Conservation (phyloP, 345 rosid species). For the Melaleuca quinquenervia region DNA sequence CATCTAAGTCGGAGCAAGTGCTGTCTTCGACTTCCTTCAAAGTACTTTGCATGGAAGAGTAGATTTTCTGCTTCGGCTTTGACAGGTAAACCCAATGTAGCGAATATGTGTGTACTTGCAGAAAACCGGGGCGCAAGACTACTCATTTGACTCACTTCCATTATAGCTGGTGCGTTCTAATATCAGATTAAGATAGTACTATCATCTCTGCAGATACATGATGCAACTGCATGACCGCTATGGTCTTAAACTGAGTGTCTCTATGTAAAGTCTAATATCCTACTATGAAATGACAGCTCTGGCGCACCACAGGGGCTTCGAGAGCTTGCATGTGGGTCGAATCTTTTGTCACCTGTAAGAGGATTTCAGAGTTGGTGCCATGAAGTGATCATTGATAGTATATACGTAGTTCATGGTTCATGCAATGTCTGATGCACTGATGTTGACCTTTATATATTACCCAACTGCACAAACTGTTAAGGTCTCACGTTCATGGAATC, state of each 20-base stretch:
- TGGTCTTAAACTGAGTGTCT: background rate
- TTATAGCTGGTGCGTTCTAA: background rate
- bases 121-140: background rate
- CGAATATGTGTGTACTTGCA: background rate
- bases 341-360: background rate
- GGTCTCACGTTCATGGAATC: background rate
- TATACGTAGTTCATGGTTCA: background rate
- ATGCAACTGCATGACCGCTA: background rate
- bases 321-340: background rate
- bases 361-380: background rate
- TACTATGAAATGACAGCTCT: background rate
- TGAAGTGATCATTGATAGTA: background rate
- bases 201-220: background rate
- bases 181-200: background rate
- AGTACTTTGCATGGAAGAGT: background rate
- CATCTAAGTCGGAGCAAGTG: background rate
- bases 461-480: background rate
- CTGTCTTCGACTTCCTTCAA: constrained; percentile 1
- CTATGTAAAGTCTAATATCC: background rate
- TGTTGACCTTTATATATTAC: background rate
- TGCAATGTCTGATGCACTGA: background rate
- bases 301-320: background rate
- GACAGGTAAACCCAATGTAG: background rate
- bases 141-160: background rate
- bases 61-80: background rate